phyloP scores from a whole-genome alignment of 805 yeast genomes.

The Saccharomycopsis synnaedendra region DNA sequence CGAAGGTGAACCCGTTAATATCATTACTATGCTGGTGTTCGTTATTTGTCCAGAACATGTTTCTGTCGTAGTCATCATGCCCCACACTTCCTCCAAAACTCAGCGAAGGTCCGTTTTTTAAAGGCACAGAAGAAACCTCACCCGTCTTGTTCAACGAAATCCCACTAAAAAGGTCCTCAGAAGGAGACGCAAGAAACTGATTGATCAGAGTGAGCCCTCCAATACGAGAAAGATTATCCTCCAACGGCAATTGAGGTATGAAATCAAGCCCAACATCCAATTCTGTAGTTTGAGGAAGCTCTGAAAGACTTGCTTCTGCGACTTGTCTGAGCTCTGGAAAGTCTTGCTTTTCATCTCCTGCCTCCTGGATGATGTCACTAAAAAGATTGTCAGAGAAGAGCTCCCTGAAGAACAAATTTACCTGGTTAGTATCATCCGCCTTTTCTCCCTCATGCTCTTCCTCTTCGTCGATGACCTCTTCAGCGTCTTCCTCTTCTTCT shows the following conservation, averaged over 20 bases:
- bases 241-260: too few species aligned
- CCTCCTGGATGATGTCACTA: slow-evolving; percentile 4
- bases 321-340: too few species aligned
- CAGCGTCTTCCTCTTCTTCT: background rate
- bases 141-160: background rate
- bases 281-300: too few species aligned
- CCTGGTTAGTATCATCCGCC: background rate
- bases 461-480: background rate
- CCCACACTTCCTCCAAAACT: slow-evolving; percentile 2
- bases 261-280: too few species aligned
- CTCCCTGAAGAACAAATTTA: slow-evolving; percentile 7
- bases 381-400: slow-evolving; percentile 10
- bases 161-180: background rate
- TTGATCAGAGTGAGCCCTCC: slow-evolving; percentile 2
- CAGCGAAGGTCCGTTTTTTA: background rate
- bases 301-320: too few species aligned
- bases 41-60: slow-evolving; percentile 10
- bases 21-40: background rate
- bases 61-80: slow-evolving; percentile 5
- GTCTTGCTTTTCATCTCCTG: too few species aligned
- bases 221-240: background rate
- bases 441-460: background rate
- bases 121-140: background rate
- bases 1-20: background rate
- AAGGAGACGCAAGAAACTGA: slow-evolving; percentile 3